Evolutionary conservation across 305 asterid genomes (phyloP), one percentile per base, ranked within the genome.

Genomic region (Fraxinus baroniana): DNA sequence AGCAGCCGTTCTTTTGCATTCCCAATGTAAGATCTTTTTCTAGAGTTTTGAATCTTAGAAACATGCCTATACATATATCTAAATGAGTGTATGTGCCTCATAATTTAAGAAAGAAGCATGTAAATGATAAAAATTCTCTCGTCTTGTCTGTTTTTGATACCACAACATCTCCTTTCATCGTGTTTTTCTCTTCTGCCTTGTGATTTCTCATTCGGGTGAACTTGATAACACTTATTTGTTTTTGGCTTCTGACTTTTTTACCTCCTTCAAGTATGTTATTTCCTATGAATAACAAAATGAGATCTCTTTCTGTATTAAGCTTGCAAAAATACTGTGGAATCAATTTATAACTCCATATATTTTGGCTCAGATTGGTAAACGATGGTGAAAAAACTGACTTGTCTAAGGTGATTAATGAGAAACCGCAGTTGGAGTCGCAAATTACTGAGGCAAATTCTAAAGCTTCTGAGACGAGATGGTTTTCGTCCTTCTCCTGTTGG

Each of bases 1-100:
- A 92, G 98, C 86, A 60, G 87, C 81, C 86, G 83, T 68, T 94
- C 98, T 17, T 96, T 93, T 74, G 97, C 99, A 7, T 96, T 96
- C 89, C 99, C 98, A 15, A 89, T 93, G 99, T 94, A 92, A 90
- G 97, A 20, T 71, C 71, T 74, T 32, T 26, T 39, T 82, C 55
- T 52, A 12, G n/a, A 35, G 9, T 12, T 71, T 17, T 5, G 15
- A 12, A 2, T 30, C 76, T 75, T 66, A 66, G 24, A 37, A 76
- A 68, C 36, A 30, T 68, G 74, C 8, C 74, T 66, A 26, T 66
- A 64, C 20, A 0, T 28, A 66, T 66, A 66, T 66, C 37, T 66
- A 9, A 26, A 66, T 26, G 36, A 66, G 74, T 66, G 74, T 66
- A 66, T 26, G 36, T 66, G 20, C 9, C 18, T 66, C 73, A 64